Base-by-base conservation (phyloP, 345 rosid genomes). In the Corymbia maculata region DNA sequence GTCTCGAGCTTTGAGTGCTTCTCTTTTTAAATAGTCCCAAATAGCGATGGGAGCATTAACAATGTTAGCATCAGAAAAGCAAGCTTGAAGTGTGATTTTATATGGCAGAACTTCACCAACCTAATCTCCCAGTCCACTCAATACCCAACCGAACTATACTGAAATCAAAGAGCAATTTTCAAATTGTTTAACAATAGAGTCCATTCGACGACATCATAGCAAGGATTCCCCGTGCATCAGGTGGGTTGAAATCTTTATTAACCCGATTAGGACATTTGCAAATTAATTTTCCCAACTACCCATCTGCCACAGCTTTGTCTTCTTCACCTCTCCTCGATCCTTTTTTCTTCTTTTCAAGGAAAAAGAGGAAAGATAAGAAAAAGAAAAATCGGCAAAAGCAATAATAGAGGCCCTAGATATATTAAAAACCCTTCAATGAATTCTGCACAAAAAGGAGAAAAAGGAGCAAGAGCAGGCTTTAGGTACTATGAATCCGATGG, bases 401-500 rank as follows among this genome's bases (percentile, higher is more conserved):
- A 75, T 42, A 75, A 36, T 75, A 75, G 82, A 42, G 82, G 82
- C 82, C 49, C 82, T 75, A 75, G 14, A 42, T 75, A 6, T 42
- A 75, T 75, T 75, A 42, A 75, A 75, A 75, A 19, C 49, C 82
- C 82, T 75, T 75, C 14, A 75, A 75, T 75, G 82, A 75, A 42
- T 75, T 75, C 49, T 64, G 75, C 75, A 64, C 28, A 64, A n/a
- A n/a, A 2, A n/a, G 75, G 15, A 64, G 36, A 64, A n/a, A n/a
- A n/a, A n/a, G 49, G 24, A 75, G 82, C 49, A 5, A 36, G 45
- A 17, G 49, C 90, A 91, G 93, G 93, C 88, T 87, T 89, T 91
- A 89, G 92, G 93, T 91, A 89, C 89, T 52, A 87, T 88, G 92
- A 90, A 91, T 91, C 89, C 91, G 89, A 91, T 59, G 88, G 79